Conservation (phyloP, 805 yeast genomes). For the Ogataea pini region DNA sequence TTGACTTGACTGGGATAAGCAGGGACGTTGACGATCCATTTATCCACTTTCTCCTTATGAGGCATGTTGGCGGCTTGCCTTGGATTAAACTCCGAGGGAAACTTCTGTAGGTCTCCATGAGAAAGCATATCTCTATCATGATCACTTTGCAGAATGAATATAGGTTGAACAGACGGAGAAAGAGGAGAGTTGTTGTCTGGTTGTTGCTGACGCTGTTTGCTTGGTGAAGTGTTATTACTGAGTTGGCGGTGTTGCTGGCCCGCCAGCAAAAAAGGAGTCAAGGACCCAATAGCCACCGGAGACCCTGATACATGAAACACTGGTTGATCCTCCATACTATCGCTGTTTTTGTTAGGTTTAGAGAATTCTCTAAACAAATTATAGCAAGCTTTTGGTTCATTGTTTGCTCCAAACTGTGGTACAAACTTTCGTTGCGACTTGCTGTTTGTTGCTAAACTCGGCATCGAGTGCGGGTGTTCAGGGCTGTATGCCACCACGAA, state of each 20-base stretch:
- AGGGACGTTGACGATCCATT: constrained; percentile 66
- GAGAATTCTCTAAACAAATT: constrained; percentile 18
- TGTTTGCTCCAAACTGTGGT: constrained; percentile 14
- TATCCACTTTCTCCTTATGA: constrained; percentile 60
- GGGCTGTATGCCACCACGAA: constrained; percentile 23
- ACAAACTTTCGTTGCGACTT: constrained; percentile 18
- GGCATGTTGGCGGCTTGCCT: constrained; percentile 64
- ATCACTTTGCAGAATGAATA: constrained; percentile 18
- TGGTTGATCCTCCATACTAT: constrained; percentile 9
- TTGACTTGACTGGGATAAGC: constrained; percentile 33
- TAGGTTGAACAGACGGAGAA: constrained; percentile 20
- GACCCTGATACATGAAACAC: constrained; percentile 17
- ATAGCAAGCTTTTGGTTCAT: constrained; percentile 19
- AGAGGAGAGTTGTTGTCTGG: constrained; percentile 16
- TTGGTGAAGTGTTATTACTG: constrained; percentile 14
- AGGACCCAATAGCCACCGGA: constrained; percentile 20
- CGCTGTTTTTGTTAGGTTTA: constrained; percentile 15
- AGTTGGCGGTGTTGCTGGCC: constrained; percentile 18
- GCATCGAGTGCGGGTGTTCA: constrained; percentile 23
- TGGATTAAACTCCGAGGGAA: constrained; percentile 60
- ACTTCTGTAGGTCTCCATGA: constrained; percentile 21
- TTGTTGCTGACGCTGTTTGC: constrained; percentile 16
- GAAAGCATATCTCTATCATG: constrained; percentile 16
- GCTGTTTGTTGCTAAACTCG: constrained; percentile 19
- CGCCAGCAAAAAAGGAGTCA: constrained; percentile 20